Base-by-base conservation (phyloP, 1,284 basidiomycete species). In the Serendipita sp. region DNA sequence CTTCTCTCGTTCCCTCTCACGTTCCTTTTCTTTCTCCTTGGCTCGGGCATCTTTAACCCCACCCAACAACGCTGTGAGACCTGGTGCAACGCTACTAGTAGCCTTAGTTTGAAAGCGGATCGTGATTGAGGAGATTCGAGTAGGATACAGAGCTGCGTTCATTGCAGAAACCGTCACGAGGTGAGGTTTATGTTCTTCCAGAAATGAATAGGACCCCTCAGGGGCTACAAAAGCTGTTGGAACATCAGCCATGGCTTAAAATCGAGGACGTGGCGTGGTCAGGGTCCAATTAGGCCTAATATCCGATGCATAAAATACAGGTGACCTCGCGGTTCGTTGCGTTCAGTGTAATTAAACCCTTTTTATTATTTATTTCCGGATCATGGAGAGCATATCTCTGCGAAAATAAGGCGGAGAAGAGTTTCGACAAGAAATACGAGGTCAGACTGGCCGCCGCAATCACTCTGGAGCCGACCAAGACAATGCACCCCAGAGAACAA, bases 181-280 rank as follows among this genome's bases (percentile, higher is more conserved):
- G 53, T 78, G 74, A 0, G 85, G 83, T 71, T 84, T 89, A 77
- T 87, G 84, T 70, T 90, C 88, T 69, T 91, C 88, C n/a, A 83
- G 87, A 70, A 89, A 79, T 22, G 87, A 84, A 74, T 91, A 91
- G 62, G 90, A 87, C 68, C 88, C 89, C 72, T 91, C 89, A 64
- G 89, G 88, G 41, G 88, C 88, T 64, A 89, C 84, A 73, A 91
- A 90, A 22, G 86, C 85, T 64, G 80, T 79, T 26, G 53, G 53
- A 30, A 15, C 64, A n/a, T 58, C 53, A n/a, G 29, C 32, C 53
- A 34, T 30, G 32, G 53, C n/a, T n/a, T 22, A 22, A n/a, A 29
- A 49, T 17, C 38, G n/a, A 22, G 45, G 45, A 49, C 45, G 45
- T 49, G 45, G 45, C 2, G 45, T 29, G 29, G 45, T 49, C 29